Conservation (phyloP, 179 eudicot genomes). For the Spergularia azorica region DNA sequence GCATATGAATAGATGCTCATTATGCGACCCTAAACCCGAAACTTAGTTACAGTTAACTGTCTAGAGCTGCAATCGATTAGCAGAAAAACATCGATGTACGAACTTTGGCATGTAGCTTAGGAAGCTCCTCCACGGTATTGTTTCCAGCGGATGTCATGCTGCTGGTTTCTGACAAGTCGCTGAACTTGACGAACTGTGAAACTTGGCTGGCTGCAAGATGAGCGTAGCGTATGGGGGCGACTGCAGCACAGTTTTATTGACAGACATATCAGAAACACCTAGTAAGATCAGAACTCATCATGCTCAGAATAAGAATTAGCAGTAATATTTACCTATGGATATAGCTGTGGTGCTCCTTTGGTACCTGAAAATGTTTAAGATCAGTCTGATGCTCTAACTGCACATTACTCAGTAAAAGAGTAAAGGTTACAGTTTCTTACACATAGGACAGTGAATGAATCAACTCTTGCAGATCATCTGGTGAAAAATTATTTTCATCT, state of each 20-base stretch:
- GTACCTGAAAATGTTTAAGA: conserved; percentile 9
- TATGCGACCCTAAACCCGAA: too few relatives aligned
- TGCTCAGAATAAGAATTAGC: too few relatives aligned
- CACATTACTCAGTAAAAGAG: too few relatives aligned
- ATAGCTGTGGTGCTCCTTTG: conserved; percentile 21
- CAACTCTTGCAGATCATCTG: conserved; percentile 27
- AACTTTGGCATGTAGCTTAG: neutral
- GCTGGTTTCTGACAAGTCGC: conserved; percentile 16
- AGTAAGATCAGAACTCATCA: neutral
- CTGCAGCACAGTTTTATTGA: neutral
- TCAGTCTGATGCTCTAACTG: neutral
- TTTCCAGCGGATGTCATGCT: conserved; percentile 14
- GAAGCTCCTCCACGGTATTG: conserved; percentile 1
- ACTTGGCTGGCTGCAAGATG: conserved; percentile 17
- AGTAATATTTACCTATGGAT: conserved; percentile 10
- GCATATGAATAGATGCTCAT: too few relatives aligned
- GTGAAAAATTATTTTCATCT: conserved; percentile 16
- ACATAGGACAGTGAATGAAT: conserved; percentile 28
- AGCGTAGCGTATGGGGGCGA: conserved; percentile 13
- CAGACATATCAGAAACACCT: neutral
- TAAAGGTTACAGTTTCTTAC: conserved; percentile 4
- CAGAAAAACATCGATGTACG: conserved; percentile 19
- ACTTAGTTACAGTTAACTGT: neutral
- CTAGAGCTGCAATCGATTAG: neutral
- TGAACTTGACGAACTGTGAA: conserved; percentile 4